A percentile compares a stretch with the other conserved stretches of the same genome.
Conservation (phyloP, 352 stramenopile species). For the Thalassiosira livingstoniorum region DNA sequence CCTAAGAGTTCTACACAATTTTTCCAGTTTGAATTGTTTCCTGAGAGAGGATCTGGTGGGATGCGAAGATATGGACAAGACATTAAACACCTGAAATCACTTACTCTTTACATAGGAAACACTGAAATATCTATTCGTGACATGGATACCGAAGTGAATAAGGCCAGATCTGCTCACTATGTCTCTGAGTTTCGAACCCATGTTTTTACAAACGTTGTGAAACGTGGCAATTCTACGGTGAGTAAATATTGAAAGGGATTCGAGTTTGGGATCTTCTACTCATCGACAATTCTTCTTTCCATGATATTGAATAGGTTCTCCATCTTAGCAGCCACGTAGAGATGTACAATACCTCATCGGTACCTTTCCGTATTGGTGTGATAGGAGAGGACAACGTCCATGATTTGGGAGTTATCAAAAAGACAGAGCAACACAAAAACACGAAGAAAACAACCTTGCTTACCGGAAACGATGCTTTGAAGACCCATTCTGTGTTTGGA, state of each 20-base stretch:
- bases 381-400: slow-evolving; percentile 64
- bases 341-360: slow-evolving; percentile 70
- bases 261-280: no score
- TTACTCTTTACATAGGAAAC: slow-evolving; percentile 69
- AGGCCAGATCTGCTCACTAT: slow-evolving; percentile 61
- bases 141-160: slow-evolving; percentile 75
- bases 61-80: slow-evolving; percentile 84
- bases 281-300: no score
- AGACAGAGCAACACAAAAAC: background rate
- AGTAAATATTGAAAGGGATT: slow-evolving; percentile 26
- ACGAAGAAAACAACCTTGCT: slow-evolving; percentile 24
- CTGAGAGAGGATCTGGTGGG: slow-evolving; percentile 73
- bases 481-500: slow-evolving; percentile 70
- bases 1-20: slow-evolving; percentile 76
- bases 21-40: slow-evolving; percentile 84
- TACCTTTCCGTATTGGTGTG: slow-evolving; percentile 68
- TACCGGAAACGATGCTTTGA: slow-evolving; percentile 63
- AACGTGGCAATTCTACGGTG: slow-evolving; percentile 83
- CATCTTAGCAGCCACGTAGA: slow-evolving; percentile 80
- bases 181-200: slow-evolving; percentile 52
- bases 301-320: slow-evolving; percentile 77
- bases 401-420: slow-evolving; percentile 61
- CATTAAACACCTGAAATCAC: slow-evolving; percentile 74
- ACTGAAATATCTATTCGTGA: slow-evolving; percentile 69
- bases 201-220: slow-evolving; percentile 76